These are phyloP conservation scores for Sporothrix sp. DNA, from an alignment of 2,329 filamentous ascomycete genomes.

Conservation along the genomic window DNA sequence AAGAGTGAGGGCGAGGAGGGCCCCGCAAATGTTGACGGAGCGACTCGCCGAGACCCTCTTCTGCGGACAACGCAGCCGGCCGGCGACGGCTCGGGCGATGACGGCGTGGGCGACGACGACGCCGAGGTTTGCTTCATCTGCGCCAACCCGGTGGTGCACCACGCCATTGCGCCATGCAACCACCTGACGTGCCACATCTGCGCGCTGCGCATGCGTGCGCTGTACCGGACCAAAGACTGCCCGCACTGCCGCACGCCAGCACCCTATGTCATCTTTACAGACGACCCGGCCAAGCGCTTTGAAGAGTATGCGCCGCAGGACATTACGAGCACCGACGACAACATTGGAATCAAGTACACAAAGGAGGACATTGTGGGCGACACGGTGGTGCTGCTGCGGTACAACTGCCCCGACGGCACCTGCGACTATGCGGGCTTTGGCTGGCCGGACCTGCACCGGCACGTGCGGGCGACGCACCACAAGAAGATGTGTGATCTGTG, in stretches of 20 bases:
- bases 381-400: constrained; percentile 75
- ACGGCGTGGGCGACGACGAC: constrained; percentile 32
- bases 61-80: constrained; percentile 4
- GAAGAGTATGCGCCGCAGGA: constrained; percentile 73
- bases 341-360: constrained; percentile 85
- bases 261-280: constrained; percentile 82
- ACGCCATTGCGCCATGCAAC: constrained; percentile 86
- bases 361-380: constrained; percentile 85
- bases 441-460: constrained; percentile 51
- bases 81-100: constrained; percentile 4
- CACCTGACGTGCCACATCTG: constrained; percentile 97
- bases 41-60: constrained; percentile 3
- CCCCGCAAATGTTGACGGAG: neutral
- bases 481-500: constrained; percentile 91
- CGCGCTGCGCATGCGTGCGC: constrained; percentile 74
- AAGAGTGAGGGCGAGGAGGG: neutral
- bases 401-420: constrained; percentile 81
- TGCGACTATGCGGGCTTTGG: constrained; percentile 73
- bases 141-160: constrained; percentile 78
- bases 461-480: constrained; percentile 72
- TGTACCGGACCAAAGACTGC: constrained; percentile 95
- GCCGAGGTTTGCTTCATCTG: constrained; percentile 95
- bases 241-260: constrained; percentile 82
- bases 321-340: constrained; percentile 69
- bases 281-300: constrained; percentile 70